phyloP scores from a whole-genome alignment of 1,139 yeast species.

The Arxiozyma telluris region DNA sequence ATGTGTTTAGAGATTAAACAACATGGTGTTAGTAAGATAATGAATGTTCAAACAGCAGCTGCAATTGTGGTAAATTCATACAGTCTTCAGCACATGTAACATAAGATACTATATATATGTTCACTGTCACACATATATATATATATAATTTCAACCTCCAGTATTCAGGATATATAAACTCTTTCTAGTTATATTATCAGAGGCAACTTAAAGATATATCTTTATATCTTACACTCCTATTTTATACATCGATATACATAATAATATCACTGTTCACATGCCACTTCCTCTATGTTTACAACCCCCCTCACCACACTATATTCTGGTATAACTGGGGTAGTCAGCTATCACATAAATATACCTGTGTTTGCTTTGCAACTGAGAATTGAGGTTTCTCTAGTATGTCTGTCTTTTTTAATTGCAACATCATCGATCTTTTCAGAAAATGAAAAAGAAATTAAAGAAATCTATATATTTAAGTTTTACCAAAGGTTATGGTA shows the following conservation, averaged over 20 bases:
- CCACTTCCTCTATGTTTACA: background rate
- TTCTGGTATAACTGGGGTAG: too few species aligned
- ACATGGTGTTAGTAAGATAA: slow-evolving; percentile 81
- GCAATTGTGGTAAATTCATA: slow-evolving; percentile 91
- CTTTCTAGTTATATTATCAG: background rate
- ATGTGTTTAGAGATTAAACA: slow-evolving; percentile 87
- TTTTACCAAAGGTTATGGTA: background rate
- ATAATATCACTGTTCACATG: background rate
- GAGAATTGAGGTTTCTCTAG: background rate
- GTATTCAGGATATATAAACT: background rate
- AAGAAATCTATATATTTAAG: background rate
- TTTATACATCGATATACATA: background rate
- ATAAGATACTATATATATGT: too few species aligned
- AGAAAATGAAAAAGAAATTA: too few species aligned
- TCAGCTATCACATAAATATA: background rate
- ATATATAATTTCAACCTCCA: too few species aligned
- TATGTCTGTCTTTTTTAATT: background rate
- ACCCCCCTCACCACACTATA: background rate
- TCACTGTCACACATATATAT: background rate
- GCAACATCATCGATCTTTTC: background rate
- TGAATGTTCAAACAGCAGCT: slow-evolving; percentile 96
- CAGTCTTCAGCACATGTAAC: slow-evolving; percentile 54
- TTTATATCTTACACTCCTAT: background rate
- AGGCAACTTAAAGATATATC: too few species aligned
- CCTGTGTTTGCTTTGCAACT: too few species aligned